Evolutionary conservation across 352 stramenopile genomes (phyloP).

Genomic region (Phytophthora macrochlamydospora): DNA sequence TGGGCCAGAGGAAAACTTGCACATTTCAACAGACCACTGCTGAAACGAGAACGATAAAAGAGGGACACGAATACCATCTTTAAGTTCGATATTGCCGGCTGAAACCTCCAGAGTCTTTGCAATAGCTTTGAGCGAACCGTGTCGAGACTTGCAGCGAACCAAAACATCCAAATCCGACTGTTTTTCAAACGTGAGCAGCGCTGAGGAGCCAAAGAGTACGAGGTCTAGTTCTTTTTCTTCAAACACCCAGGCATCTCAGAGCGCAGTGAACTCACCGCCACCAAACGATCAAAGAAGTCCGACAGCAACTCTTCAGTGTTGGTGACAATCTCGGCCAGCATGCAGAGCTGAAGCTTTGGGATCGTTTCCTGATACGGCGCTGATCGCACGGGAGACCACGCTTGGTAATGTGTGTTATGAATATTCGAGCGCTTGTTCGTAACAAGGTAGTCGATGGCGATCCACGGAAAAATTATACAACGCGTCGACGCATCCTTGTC

Average conservation of each 20-base stretch:
- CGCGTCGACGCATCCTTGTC: slow-evolving; percentile 39
- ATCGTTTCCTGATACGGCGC: slow-evolving; percentile 38
- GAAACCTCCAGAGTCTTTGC: slow-evolving; percentile 33
- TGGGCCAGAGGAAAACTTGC: slow-evolving; percentile 56
- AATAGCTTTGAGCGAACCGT: slow-evolving; percentile 38
- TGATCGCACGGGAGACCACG: slow-evolving; percentile 33
- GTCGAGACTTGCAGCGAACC: slow-evolving; percentile 25
- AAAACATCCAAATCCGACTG: slow-evolving; percentile 81
- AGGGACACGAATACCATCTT: slow-evolving; percentile 59
- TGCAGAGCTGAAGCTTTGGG: slow-evolving; percentile 62
- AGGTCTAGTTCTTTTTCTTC: slow-evolving; percentile 50
- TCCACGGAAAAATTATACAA: slow-evolving; percentile 77
- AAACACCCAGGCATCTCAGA: slow-evolving; percentile 44
- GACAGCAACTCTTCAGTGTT: slow-evolving; percentile 57
- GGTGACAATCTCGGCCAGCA: slow-evolving; percentile 57
- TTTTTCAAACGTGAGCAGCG: slow-evolving; percentile 75
- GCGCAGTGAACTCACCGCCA: slow-evolving; percentile 51
- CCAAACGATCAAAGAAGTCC: slow-evolving; percentile 69
- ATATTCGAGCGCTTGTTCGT: slow-evolving; percentile 41
- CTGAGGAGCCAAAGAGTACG: slow-evolving; percentile 74
- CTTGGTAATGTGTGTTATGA: slow-evolving; percentile 18
- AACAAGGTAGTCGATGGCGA: slow-evolving; percentile 61
- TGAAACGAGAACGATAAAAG: slow-evolving; percentile 69
- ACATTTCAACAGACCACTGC: slow-evolving; percentile 73
- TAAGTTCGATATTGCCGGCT: slow-evolving; percentile 45